Conservation (phyloP, 2,329 filamentous ascomycete genomes). For the Exophiala oligosperma region DNA sequence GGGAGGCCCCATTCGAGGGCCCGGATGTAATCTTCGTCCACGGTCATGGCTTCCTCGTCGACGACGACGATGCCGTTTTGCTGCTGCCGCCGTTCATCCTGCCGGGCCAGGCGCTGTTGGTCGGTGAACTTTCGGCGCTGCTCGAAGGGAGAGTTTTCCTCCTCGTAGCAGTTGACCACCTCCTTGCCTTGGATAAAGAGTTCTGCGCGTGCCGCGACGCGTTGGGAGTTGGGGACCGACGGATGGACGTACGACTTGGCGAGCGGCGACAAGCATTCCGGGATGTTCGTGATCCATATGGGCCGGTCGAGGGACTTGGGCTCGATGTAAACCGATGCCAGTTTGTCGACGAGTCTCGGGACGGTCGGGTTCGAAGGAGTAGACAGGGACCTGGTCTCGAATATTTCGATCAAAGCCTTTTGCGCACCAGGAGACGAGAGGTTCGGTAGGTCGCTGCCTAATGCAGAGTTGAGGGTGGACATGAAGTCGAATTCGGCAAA, state of each 20-base stretch:
- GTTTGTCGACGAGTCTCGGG: slow-evolving; percentile 75
- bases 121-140: slow-evolving; percentile 80
- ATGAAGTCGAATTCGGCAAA: slow-evolving; percentile 78
- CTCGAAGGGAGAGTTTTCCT: slow-evolving; percentile 89
- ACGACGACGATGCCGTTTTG: too few relatives aligned
- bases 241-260: slow-evolving; percentile 81
- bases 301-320: slow-evolving; percentile 66
- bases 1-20: slow-evolving; percentile 86
- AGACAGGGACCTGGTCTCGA: slow-evolving; percentile 50
- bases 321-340: slow-evolving; percentile 76
- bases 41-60: slow-evolving; percentile 47
- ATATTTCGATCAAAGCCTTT: slow-evolving; percentile 57
- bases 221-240: slow-evolving; percentile 59
- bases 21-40: slow-evolving; percentile 81
- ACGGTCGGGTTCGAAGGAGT: slow-evolving; percentile 57
- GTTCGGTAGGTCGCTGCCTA: slow-evolving; percentile 66
- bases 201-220: slow-evolving; percentile 78
- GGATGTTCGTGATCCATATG: slow-evolving; percentile 86
- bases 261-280: slow-evolving; percentile 85
- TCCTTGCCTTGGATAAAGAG: slow-evolving; percentile 80
- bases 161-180: slow-evolving; percentile 95
- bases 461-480: slow-evolving; percentile 68
- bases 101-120: slow-evolving; percentile 46
- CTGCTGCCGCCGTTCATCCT: slow-evolving; percentile 39
- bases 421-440: slow-evolving; percentile 57